A percentile compares a stretch with the other conserved stretches of the same genome.
Conservation (phyloP, 2,329 filamentous ascomycete genomes). For the Tympanopsis confertula region DNA sequence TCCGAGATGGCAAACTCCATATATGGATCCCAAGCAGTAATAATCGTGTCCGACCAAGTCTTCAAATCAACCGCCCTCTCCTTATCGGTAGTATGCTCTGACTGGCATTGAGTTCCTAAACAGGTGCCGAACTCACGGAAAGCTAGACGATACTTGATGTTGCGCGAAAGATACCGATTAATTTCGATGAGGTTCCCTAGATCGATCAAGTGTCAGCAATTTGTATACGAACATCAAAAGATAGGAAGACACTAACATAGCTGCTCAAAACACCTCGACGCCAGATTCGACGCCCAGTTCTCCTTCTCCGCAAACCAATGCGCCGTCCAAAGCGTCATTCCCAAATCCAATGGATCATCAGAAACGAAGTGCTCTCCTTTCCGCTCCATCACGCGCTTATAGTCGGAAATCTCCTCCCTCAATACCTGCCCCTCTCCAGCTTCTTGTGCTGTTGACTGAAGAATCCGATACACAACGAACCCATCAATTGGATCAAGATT, state of each 20-base stretch:
- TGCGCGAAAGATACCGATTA: conserved; percentile 9
- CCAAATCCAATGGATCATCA: conserved; percentile 39
- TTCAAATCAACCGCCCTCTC: conserved; percentile 13
- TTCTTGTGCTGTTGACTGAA: conserved; percentile 27
- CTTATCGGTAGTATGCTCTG: conserved; percentile 18
- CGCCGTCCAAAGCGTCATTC: conserved; percentile 45
- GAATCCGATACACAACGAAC: conserved; percentile 33
- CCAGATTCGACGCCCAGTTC: conserved; percentile 30
- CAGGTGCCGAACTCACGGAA: conserved; percentile 43
- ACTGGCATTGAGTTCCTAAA: conserved; percentile 29
- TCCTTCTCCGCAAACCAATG: conserved; percentile 35
- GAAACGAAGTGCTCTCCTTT: conserved; percentile 30
- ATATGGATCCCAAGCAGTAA: conserved; percentile 22
- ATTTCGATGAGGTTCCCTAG: conserved; percentile 8
- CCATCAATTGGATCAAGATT: conserved; percentile 44
- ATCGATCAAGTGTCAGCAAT: conserved; percentile 10
- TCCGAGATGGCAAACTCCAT: conserved; percentile 18
- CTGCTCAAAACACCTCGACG: conserved; percentile 12
- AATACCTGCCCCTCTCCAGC: conserved; percentile 20
- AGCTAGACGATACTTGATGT: conserved; percentile 23
- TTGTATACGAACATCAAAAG: too few species aligned
- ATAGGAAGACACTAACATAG: background rate
- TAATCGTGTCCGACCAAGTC: conserved; percentile 18
- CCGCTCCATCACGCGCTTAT: conserved; percentile 31
- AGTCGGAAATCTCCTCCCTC: conserved; percentile 36